Conservation (phyloP, 345 rosid genomes). For the Eucalyptus grandis region DNA sequence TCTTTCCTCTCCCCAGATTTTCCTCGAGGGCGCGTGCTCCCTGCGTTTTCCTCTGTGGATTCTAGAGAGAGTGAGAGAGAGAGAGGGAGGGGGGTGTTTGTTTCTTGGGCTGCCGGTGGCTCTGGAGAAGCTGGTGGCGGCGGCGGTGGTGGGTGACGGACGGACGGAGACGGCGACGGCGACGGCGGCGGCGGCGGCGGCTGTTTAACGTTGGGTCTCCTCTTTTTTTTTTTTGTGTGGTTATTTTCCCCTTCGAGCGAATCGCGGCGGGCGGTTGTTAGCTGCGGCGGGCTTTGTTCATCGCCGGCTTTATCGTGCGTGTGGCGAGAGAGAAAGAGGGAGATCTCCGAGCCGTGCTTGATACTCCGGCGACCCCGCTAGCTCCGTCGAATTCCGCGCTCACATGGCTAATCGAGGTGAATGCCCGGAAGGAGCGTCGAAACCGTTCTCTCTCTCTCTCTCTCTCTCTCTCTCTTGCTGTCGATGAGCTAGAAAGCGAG, state of each 20-base stretch:
- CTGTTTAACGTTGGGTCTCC: not conserved
- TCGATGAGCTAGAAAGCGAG: not conserved
- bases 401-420: conserved; percentile 33
- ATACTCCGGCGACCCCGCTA: not conserved
- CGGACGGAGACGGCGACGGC: not conserved
- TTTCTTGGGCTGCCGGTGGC: not conserved
- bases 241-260: not conserved
- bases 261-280: not conserved
- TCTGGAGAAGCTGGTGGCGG: not conserved
- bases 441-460: not conserved
- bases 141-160: not conserved
- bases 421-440: not conserved
- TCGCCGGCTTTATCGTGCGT: not conserved
- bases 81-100: not conserved
- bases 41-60: not conserved
- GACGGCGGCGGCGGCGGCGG: not conserved
- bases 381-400: not conserved
- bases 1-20: not conserved
- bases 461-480: not conserved
- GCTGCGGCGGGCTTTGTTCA: not conserved
- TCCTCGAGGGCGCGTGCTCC: not conserved
- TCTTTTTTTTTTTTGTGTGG: too few species aligned
- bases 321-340: not conserved
- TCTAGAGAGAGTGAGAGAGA: not conserved
- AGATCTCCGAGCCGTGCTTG: not conserved